These are phyloP conservation scores for Suhomyces canberraensis DNA, from an alignment of 805 yeast genomes.

Conservation along the genomic window DNA sequence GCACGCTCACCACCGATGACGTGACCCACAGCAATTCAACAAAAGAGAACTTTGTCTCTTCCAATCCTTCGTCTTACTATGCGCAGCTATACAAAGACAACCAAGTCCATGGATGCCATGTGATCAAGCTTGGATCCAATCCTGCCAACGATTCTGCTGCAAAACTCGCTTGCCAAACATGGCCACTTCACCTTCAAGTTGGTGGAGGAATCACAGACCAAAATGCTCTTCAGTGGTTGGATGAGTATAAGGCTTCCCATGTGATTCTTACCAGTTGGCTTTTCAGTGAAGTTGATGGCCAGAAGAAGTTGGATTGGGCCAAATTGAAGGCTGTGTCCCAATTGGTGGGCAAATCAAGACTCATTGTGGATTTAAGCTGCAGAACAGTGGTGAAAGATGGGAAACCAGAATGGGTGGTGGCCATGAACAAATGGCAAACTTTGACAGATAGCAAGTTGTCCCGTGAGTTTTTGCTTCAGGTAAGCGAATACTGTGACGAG, in stretches of 20 bases:
- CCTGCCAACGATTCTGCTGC: constrained; percentile 83
- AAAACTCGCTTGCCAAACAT: constrained; percentile 60
- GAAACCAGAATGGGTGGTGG: constrained; percentile 74
- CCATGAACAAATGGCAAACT: constrained; percentile 97
- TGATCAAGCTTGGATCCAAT: constrained; percentile 81
- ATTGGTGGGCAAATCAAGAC: constrained; percentile 57
- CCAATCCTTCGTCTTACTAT: constrained; percentile 69
- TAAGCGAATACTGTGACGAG: constrained; percentile 74
- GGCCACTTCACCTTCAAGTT: constrained; percentile 76
- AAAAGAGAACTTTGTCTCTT: constrained; percentile 69
- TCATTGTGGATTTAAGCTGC: constrained; percentile 92
- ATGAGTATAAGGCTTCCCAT: constrained; percentile 68
- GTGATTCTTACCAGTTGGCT: constrained; percentile 92
- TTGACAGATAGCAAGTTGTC: constrained; percentile 64
- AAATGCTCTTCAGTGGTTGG: constrained; percentile 79
- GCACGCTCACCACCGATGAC: constrained; percentile 65
- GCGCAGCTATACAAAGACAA: constrained; percentile 64
- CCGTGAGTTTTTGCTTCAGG: constrained; percentile 47
- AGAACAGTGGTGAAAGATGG: constrained; percentile 38
- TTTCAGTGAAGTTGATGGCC: constrained; percentile 52
- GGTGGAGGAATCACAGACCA: constrained; percentile 87
- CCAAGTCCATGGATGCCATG: constrained; percentile 76
- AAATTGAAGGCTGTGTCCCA: constrained; percentile 51
- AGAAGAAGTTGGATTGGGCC: constrained; percentile 35
- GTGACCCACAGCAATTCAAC: constrained; percentile 25